Base-by-base conservation (phyloP, 1,139 yeast species). In the Petasospora rhodanensis region DNA sequence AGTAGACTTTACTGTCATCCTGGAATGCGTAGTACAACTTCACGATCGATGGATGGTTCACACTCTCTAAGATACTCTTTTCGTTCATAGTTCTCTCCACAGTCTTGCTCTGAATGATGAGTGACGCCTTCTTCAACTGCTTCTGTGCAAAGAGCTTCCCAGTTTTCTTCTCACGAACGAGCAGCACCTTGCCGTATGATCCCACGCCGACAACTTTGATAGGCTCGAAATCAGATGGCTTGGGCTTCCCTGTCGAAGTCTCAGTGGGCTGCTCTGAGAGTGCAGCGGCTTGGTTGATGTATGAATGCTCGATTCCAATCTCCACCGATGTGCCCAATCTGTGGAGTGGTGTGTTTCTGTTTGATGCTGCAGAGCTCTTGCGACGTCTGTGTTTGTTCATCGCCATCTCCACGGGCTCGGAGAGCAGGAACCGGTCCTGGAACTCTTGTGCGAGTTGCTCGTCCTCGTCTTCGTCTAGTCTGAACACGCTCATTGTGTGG, bases 21-120 rank as follows among this genome's bases (percentile, higher is more conserved):
- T 89, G 97, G 50, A 89, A 76, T 1, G 97, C 95, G 55, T 86
- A 89, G 54, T 76, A 87, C 26, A 89, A 66, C 56, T 82, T 84
- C 20, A 89, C 97, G 41, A 89, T 86, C 50, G 84, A 86, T 5
- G 87, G 93, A 56, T 89, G 97, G 41, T 79, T 72, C 21, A 82
- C 73, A 22, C 75, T 70, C 28, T 84, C 78, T 34, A 84, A 55
- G 26, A 84, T 83, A 6, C 79, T 72, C 30, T 85, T 65, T 53
- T 84, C 95, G 3, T 34, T 46, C 37, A 34, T 41, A 4, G 43
- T 53, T 45, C 38, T 51, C 41, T 34, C 55, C 33, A 38, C 45
- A 11, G 54, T 51, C 36, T 47, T 52, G 26, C 45, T 46, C 32
- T 62, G 55, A 20, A 80, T 70, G 18, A 75, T 59, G 46, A 80